phyloP scores from a whole-genome alignment of 305 asterid species.

The Solanum hybrid region DNA sequence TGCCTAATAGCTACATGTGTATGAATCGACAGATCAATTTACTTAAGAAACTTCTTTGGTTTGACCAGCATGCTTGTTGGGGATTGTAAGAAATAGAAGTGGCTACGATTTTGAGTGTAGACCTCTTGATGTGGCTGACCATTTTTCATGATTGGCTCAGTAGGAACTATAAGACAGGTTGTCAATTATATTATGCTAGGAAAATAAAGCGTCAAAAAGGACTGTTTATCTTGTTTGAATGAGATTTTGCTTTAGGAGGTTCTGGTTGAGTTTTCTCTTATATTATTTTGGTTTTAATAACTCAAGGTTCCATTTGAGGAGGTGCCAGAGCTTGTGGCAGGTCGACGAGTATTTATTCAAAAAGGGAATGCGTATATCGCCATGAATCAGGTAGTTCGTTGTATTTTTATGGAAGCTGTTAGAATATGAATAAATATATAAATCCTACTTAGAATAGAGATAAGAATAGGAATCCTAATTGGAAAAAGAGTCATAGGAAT shows the following conservation, averaged over 20 bases:
- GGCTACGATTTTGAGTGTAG: background rate
- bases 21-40: background rate
- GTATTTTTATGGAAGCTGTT: conserved; percentile 3
- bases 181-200: background rate
- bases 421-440: background rate
- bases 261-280: conserved; percentile 13
- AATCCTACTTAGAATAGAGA: background rate
- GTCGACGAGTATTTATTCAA: conserved; percentile 63
- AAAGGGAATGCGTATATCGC: conserved; percentile 92
- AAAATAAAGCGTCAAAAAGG: background rate
- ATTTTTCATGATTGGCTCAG: background rate
- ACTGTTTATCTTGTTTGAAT: background rate
- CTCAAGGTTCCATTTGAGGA: conserved; percentile 91
- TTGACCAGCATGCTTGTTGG: background rate
- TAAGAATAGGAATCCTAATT: background rate
- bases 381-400: conserved; percentile 58
- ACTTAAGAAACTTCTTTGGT: background rate
- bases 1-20: background rate
- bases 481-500: background rate
- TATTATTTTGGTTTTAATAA: conserved; percentile 2
- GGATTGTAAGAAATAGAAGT: background rate
- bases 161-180: background rate
- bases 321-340: conserved; percentile 90
- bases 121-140: background rate
- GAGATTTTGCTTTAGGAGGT: background rate